Evolutionary conservation across 1,284 basidiomycete species (phyloP).

Genomic region (Naganishia sp.): DNA sequence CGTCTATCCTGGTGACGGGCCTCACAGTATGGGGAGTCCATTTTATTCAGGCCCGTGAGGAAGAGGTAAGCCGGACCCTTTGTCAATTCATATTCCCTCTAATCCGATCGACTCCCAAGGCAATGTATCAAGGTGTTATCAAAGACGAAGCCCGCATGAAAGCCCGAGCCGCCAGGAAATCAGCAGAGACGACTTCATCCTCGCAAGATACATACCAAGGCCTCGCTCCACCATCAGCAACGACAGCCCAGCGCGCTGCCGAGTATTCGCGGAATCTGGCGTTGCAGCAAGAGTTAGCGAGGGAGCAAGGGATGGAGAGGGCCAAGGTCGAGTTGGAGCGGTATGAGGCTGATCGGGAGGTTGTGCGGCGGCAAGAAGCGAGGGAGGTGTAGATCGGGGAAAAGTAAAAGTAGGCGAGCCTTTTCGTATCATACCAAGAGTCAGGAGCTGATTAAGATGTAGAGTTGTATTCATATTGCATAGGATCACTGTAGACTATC

Average conservation of each 20-base stretch:
- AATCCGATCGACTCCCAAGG: slow-evolving; percentile 56
- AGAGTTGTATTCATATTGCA: slow-evolving; percentile 6
- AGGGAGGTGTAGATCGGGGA: neutral
- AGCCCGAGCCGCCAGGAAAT: slow-evolving; percentile 21
- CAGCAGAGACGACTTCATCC: neutral
- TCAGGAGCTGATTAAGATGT: neutral
- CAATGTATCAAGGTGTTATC: slow-evolving; percentile 86
- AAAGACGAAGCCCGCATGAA: slow-evolving; percentile 73
- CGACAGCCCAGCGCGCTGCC: slow-evolving; percentile 9
- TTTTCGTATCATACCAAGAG: no score
- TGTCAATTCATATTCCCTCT: slow-evolving; percentile 31
- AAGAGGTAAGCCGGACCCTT: slow-evolving; percentile 61
- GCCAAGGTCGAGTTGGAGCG: slow-evolving; percentile 6
- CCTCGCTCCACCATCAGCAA: slow-evolving; percentile 5
- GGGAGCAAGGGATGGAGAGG: slow-evolving; percentile 29
- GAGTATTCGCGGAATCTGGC: slow-evolving; percentile 32
- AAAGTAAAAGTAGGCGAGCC: neutral
- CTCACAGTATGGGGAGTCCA: slow-evolving; percentile 89
- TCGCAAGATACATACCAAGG: slow-evolving; percentile 6
- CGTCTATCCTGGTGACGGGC: slow-evolving; percentile 67
- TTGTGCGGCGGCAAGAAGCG: slow-evolving; percentile 11
- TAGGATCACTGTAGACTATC: slow-evolving; percentile 11
- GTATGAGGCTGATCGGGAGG: slow-evolving; percentile 20
- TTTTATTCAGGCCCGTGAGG: slow-evolving; percentile 80
- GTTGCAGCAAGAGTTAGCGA: slow-evolving; percentile 27